Evolutionary conservation across 2,329 filamentous ascomycete species (phyloP).

Genomic region (Diaporthe eres): DNA sequence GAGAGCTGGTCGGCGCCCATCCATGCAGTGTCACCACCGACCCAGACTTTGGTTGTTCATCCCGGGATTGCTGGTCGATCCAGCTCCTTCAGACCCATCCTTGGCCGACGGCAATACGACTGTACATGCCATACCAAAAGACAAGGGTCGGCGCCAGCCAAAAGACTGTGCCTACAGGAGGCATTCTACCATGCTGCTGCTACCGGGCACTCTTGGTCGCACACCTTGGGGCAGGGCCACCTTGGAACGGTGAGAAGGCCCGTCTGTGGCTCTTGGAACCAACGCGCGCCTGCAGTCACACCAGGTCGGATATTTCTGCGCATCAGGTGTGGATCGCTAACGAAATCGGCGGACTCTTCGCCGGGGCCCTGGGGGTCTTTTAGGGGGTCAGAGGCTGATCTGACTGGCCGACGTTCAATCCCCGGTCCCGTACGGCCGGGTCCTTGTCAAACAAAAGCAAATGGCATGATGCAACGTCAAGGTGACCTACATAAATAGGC

Average conservation of each 20-base stretch:
- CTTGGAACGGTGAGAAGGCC: slow-evolving; percentile 18
- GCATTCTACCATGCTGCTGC: not conserved
- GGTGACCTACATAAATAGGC: slow-evolving; percentile 10
- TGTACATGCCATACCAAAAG: slow-evolving; percentile 16
- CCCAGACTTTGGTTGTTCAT: slow-evolving; percentile 18
- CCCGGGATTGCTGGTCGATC: slow-evolving; percentile 34
- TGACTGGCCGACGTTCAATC: slow-evolving; percentile 27
- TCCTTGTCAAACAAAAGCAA: slow-evolving; percentile 36
- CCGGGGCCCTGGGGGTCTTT: slow-evolving; percentile 2
- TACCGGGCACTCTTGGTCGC: slow-evolving; percentile 6
- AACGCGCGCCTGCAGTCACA: slow-evolving; percentile 26
- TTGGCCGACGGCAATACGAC: slow-evolving; percentile 29
- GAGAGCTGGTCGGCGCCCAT: slow-evolving; percentile 16
- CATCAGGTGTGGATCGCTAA: slow-evolving; percentile 31
- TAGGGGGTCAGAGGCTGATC: not conserved
- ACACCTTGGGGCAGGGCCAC: slow-evolving; percentile 24
- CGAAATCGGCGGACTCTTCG: slow-evolving; percentile 1
- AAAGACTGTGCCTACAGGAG: not conserved
- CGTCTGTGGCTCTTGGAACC: slow-evolving; percentile 5
- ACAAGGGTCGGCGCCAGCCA: slow-evolving; percentile 16
- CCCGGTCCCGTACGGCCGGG: slow-evolving; percentile 30
- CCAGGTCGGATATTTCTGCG: slow-evolving; percentile 27
- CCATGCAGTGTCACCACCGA: slow-evolving; percentile 38
- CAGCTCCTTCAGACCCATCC: slow-evolving; percentile 34
- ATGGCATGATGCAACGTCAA: slow-evolving; percentile 34